Percentiles rank a stretch among this genome's conserved stretches.
Evolutionary conservation across 495 filamentous ascomycete genomes (phyloP).

Genomic region (Parathielavia appendiculata): DNA sequence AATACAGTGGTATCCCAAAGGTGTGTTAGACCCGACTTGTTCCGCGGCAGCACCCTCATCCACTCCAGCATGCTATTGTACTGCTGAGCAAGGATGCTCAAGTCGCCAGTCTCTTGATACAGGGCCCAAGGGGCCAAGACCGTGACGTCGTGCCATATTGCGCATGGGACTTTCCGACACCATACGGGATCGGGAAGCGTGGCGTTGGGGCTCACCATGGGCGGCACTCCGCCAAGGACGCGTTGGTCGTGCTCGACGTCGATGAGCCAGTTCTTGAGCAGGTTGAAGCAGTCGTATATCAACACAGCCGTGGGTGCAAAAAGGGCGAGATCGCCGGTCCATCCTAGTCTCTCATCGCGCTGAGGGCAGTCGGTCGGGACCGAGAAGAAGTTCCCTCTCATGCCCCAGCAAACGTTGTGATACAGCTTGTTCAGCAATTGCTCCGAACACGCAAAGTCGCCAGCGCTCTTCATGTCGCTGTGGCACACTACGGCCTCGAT

Average conservation of each 20-base stretch:
- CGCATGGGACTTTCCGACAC: background rate
- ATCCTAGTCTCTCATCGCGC: conserved; percentile 52
- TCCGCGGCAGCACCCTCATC: background rate
- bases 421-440: conserved; percentile 46
- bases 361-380: conserved; percentile 54
- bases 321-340: conserved; percentile 51
- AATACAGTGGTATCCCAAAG: conserved; percentile 15
- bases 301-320: conserved; percentile 48
- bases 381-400: conserved; percentile 51
- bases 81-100: background rate
- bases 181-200: background rate
- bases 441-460: conserved; percentile 43
- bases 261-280: conserved; percentile 10
- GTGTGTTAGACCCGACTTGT: conserved; percentile 1
- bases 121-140: background rate
- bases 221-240: conserved; percentile 17
- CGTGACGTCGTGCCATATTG: background rate
- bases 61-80: conserved; percentile 1
- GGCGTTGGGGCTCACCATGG: conserved; percentile 2
- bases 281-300: conserved; percentile 42
- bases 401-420: conserved; percentile 47
- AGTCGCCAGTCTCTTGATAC: background rate
- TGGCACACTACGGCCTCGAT: background rate
- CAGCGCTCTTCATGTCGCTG: background rate
- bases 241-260: conserved; percentile 33